These are phyloP conservation scores for Epicoccum nigrum DNA, from an alignment of 2,329 filamentous ascomycete species.

Conservation along the genomic window DNA sequence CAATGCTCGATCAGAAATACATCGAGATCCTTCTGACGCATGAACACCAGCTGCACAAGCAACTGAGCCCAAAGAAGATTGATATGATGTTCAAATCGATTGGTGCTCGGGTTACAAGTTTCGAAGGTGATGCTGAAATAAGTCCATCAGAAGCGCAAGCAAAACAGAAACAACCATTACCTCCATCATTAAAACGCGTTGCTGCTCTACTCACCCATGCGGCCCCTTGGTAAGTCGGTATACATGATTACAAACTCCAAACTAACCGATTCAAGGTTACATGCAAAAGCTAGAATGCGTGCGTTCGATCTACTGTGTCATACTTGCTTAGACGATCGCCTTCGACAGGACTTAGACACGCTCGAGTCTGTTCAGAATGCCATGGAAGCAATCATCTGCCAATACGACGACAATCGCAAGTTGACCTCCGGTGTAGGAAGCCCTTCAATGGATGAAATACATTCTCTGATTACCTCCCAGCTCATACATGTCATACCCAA, in stretches of 20 bases:
- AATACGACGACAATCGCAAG: constrained; percentile 29
- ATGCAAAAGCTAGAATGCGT: constrained; percentile 26
- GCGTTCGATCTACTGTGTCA: constrained; percentile 36
- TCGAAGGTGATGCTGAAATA: constrained; percentile 11
- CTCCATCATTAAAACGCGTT: constrained; percentile 31
- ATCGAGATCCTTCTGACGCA: constrained; percentile 39
- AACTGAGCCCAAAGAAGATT: constrained; percentile 50
- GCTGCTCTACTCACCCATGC: constrained; percentile 31
- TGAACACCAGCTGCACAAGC: constrained; percentile 36
- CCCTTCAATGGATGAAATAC: constrained; percentile 13
- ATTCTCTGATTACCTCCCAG: constrained; percentile 33
- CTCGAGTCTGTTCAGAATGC: constrained; percentile 38
- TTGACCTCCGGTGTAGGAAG: constrained; percentile 34
- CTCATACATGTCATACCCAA: constrained; percentile 32
- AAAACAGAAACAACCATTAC: constrained; percentile 18
- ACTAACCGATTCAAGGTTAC: constrained; percentile 28
- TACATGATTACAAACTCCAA: neutral
- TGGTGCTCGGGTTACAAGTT: constrained; percentile 53
- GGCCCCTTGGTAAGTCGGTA: constrained; percentile 32
- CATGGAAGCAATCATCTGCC: constrained; percentile 40
- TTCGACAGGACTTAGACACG: constrained; percentile 28
- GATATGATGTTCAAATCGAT: constrained; percentile 63
- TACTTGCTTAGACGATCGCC: constrained; percentile 40
- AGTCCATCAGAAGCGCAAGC: constrained; percentile 16
- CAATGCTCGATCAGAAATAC: constrained; percentile 47